phyloP scores from a whole-genome alignment of 768 basidiomycete genomes.

The Pleurotus eryngii region DNA sequence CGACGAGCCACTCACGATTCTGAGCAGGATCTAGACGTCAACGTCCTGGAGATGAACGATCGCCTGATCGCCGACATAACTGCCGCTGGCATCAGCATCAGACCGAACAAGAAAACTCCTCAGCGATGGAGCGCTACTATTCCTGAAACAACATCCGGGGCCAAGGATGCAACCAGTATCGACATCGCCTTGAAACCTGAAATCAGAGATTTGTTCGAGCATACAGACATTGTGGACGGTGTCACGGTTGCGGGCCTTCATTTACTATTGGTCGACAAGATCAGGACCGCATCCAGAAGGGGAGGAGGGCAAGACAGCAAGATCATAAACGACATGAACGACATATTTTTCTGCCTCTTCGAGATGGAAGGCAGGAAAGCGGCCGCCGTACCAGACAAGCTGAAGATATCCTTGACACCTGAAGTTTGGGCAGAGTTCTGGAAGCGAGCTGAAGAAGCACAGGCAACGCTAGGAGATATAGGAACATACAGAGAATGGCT shows the following conservation, averaged over 20 bases:
- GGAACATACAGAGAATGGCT: too few relatives aligned
- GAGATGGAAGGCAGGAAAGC: too few relatives aligned
- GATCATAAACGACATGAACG: too few relatives aligned
- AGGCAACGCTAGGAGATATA: too few relatives aligned
- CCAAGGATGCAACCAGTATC: slow-evolving; percentile 2
- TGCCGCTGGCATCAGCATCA: background rate
- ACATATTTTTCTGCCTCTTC: too few relatives aligned
- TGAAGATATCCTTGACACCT: too few relatives aligned
- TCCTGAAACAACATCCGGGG: background rate
- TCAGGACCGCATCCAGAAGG: background rate
- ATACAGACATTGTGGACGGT: background rate
- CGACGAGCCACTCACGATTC: too few relatives aligned
- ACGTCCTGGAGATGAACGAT: background rate
- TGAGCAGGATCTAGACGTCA: background rate
- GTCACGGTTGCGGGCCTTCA: background rate
- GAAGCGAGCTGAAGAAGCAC: too few relatives aligned
- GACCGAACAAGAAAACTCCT: background rate
- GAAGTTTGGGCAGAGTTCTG: too few relatives aligned
- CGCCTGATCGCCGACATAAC: background rate
- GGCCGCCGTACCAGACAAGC: too few relatives aligned
- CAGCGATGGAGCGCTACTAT: background rate
- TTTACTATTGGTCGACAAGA: slow-evolving; percentile 6
- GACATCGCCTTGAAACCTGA: slow-evolving; percentile 1
- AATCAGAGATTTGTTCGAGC: background rate
- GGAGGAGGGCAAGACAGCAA: too few relatives aligned